Evolutionary conservation across 768 basidiomycete species (phyloP), one percentile per base, ranked within the genome.

Genomic region (Boletus rufocinnamomeus): DNA sequence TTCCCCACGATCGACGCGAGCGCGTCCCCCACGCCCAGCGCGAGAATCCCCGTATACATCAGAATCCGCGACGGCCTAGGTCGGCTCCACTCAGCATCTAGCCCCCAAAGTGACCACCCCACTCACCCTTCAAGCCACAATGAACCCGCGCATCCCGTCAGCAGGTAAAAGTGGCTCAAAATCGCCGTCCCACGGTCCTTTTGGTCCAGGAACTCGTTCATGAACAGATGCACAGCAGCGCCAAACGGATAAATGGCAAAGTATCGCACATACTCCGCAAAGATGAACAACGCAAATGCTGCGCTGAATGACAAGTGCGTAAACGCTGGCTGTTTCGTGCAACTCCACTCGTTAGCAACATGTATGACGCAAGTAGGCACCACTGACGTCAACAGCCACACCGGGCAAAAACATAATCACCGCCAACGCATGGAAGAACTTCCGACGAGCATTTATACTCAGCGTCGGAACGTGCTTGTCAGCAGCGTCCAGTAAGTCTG

Each of bases 211-310:
- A 99, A 99, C 72, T 99, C 97, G 76, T 90, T 91, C 85, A 99
- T 87, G 74, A 99, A 99, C 55, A 98, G 77, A 75, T 99, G 97
- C 21, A 99, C 85, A 13, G 85, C 79, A 11, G 91, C 95, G 16
- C 95, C 94, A 66, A 98, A 91, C 4, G 97, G 97, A 76, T 97
- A 98, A 50, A 99, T 84, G 38, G 97, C 97, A 74, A 98, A 99
- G 75, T 98, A 99, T 58, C 97, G 92, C 62, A 98, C 84, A 77
- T 98, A 98, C 77, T 99, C 97, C 57, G 92, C 87, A 72, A 99
- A 98, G 25, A 87, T 92, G 78, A 99, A 98, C 63, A 93, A 74
- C 10, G 97, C 88, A 73, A 99, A 98, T 2, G 96, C 96, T 21
- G 86, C 88, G 66, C 92, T 95, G 77, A 99, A 97, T 10, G 95